Conservation (phyloP, 495 filamentous ascomycete genomes). For the Aspergillus ostianus region DNA sequence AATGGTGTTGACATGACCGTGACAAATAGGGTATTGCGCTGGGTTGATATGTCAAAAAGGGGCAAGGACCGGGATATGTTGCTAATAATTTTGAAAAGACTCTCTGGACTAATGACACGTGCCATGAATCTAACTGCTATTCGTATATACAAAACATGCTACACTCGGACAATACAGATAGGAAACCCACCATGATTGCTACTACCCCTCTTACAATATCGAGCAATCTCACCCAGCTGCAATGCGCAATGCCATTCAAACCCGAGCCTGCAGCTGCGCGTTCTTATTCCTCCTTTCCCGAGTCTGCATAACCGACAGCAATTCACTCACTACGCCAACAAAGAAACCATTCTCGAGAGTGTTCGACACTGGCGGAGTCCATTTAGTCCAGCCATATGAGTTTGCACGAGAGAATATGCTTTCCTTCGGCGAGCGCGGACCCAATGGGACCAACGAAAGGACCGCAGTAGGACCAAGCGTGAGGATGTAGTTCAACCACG, state of each 20-base stretch:
- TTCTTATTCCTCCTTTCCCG: not conserved
- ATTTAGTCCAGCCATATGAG: conserved; percentile 10
- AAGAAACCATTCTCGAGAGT: not conserved
- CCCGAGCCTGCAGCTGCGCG: not conserved
- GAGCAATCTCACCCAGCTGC: too few species aligned
- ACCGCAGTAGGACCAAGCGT: conserved; percentile 11
- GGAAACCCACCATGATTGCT: too few species aligned
- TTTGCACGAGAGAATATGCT: conserved; percentile 9
- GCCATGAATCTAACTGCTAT: too few species aligned
- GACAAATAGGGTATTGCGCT: too few species aligned
- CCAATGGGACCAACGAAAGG: conserved; percentile 8
- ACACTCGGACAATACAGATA: too few species aligned
- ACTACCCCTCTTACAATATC: too few species aligned
- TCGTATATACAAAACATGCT: too few species aligned
- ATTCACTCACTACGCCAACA: not conserved
- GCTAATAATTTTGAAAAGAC: too few species aligned
- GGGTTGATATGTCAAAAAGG: too few species aligned
- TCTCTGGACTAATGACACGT: too few species aligned
- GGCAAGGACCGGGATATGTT: too few species aligned
- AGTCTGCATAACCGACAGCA: not conserved
- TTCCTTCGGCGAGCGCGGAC: conserved; percentile 3
- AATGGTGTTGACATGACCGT: too few species aligned
- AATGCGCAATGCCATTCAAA: not conserved
- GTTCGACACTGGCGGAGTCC: not conserved
- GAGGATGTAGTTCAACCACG: conserved; percentile 9